Percentiles rank a stretch among this genome's conserved stretches.
phyloP scores from a whole-genome alignment of 2,329 filamentous ascomycete genomes.

The Pestalotiopsis sp. region DNA sequence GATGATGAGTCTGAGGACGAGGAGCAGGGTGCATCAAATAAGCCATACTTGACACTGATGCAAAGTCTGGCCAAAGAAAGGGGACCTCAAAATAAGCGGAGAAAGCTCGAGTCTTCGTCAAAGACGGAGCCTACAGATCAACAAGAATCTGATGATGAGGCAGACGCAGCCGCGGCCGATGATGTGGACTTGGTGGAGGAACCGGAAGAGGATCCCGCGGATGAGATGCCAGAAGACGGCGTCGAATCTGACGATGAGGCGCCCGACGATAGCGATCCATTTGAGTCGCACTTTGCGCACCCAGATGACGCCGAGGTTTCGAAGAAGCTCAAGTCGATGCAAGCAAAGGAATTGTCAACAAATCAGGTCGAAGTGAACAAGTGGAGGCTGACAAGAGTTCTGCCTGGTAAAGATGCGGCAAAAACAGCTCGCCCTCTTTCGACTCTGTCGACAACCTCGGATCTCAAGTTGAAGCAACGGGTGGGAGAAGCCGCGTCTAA shows the following conservation, averaged over 20 bases:
- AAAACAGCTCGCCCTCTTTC: constrained; percentile 36
- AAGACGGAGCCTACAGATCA: constrained; percentile 21
- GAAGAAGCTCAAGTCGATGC: constrained; percentile 52
- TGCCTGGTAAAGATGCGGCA: constrained; percentile 44
- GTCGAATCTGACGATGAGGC: constrained; percentile 55
- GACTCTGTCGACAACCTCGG: constrained; percentile 42
- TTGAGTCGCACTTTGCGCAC: constrained; percentile 77
- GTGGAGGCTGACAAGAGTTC: constrained; percentile 50
- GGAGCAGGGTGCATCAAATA: constrained; percentile 37
- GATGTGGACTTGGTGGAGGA: constrained; percentile 49
- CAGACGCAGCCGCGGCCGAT: constrained; percentile 31
- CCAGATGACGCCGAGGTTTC: constrained; percentile 65
- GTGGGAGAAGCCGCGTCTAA: constrained; percentile 60
- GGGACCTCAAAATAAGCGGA: constrained; percentile 55
- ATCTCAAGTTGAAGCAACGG: constrained; percentile 71
- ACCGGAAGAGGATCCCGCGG: constrained; percentile 49
- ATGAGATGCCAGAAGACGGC: constrained; percentile 36
- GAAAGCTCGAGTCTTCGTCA: constrained; percentile 52
- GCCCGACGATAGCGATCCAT: constrained; percentile 64
- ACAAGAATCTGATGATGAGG: constrained; percentile 22
- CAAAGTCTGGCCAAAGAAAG: constrained; percentile 56
- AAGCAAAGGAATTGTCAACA: constrained; percentile 54
- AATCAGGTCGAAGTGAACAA: constrained; percentile 49
- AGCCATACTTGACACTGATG: constrained; percentile 61
- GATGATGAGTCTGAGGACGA: constrained; percentile 51